Percentiles rank a stretch among this genome's conserved stretches.
Conservation (phyloP, 225 moss, liverwort and hornwort genomes). For the Thuidium tamariscinum region DNA sequence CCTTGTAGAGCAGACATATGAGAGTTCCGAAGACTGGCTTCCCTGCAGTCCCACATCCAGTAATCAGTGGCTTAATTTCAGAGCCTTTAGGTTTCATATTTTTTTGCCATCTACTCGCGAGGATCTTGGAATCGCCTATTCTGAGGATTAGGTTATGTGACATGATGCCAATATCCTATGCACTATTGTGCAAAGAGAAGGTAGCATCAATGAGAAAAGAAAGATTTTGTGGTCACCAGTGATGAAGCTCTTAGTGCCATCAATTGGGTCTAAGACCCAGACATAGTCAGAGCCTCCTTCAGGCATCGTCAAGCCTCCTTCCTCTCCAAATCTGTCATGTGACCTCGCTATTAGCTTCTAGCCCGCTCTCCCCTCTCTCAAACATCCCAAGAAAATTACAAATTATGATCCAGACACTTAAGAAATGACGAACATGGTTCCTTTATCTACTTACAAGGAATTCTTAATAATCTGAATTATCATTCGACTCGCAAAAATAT, state of each 20-base stretch:
- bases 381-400: not conserved
- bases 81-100: not conserved
- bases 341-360: constrained; percentile 51
- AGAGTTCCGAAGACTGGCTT: constrained; percentile 94
- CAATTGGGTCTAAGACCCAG: constrained; percentile 98
- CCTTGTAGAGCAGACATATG: constrained; percentile 71
- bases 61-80: not conserved
- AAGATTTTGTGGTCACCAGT: constrained; percentile 69
- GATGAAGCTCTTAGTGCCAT: constrained; percentile 99
- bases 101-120: not conserved
- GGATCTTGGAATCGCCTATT: not conserved
- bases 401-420: not conserved
- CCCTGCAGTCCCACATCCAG: constrained; percentile 39
- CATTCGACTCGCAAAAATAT: not conserved
- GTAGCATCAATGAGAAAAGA: constrained; percentile 22
- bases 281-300: constrained; percentile 77
- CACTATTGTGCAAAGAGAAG: constrained; percentile 45
- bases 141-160: not conserved
- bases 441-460: not conserved
- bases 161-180: constrained; percentile 37
- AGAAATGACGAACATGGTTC: not conserved
- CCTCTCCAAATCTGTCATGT: constrained; percentile 83
- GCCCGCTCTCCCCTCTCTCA: constrained; percentile 19
- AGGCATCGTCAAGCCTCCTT: constrained; percentile 87
- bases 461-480: not conserved